These are phyloP conservation scores for Plasmodium ovale DNA, from an alignment of 169 alveolate species.

Conservation along the genomic window DNA sequence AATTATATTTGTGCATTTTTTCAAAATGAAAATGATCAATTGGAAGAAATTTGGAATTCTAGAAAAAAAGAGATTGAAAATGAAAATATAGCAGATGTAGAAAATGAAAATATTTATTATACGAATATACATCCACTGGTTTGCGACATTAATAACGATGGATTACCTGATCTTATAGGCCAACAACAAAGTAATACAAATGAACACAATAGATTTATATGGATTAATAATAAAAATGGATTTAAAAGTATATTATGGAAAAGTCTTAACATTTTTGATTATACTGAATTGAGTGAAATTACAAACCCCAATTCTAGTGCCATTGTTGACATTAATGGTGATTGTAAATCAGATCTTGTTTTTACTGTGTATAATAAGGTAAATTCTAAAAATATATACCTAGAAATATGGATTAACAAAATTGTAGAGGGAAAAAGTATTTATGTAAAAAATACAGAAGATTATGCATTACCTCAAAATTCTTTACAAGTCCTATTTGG, in stretches of 20 bases:
- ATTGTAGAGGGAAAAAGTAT: constrained; percentile 46
- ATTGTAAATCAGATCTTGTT: constrained; percentile 89
- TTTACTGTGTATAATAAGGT: constrained; percentile 79
- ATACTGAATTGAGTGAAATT: constrained; percentile 75
- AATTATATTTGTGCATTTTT: constrained; percentile 28
- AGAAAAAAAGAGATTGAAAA: constrained; percentile 41
- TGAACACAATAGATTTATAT: constrained; percentile 76
- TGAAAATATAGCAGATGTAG: constrained; percentile 25
- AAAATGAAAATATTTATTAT: constrained; percentile 52
- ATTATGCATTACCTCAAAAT: constrained; percentile 77
- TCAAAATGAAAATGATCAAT: constrained; percentile 65
- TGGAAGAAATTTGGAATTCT: constrained; percentile 64
- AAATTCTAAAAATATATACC: background rate
- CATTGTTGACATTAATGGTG: constrained; percentile 90
- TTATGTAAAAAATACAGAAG: constrained; percentile 45
- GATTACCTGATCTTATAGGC: constrained; percentile 82
- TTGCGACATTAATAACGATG: constrained; percentile 89
- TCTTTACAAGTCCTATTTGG: constrained; percentile 83
- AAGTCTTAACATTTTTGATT: constrained; percentile 62
- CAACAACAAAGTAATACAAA: constrained; percentile 75
- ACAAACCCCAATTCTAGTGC: constrained; percentile 88
- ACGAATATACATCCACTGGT: constrained; percentile 85
- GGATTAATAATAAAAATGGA: constrained; percentile 78
- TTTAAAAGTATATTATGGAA: constrained; percentile 78
- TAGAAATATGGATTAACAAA: constrained; percentile 79